A percentile compares a stretch with the other conserved stretches of the same genome.
These are phyloP conservation scores for Russula olivacea DNA, from an alignment of 768 basidiomycete species.

Conservation along the genomic window DNA sequence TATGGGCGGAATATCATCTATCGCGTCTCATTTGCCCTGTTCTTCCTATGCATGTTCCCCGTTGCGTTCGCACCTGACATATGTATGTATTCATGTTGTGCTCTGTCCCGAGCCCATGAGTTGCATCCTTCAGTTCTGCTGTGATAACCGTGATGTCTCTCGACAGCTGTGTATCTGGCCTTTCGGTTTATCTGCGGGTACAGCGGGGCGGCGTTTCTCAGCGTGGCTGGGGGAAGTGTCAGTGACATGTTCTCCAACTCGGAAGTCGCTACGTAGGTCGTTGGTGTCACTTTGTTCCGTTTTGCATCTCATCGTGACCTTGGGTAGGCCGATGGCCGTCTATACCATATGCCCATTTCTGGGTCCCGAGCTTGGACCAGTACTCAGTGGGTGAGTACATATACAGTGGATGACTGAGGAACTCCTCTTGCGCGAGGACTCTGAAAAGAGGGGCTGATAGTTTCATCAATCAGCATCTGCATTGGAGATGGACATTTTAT, in stretches of 20 bases:
- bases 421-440: not conserved
- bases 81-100: conserved; percentile 35
- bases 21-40: conserved; percentile 49
- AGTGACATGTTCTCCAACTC: conserved; percentile 51
- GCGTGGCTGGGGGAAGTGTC: conserved; percentile 56
- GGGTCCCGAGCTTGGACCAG: conserved; percentile 51
- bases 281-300: not conserved
- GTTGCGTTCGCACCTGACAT: conserved; percentile 68
- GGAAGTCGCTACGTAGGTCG: conserved; percentile 53
- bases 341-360: conserved; percentile 52
- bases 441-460: not conserved
- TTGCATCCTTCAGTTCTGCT: not conserved
- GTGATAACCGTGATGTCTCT: conserved; percentile 24
- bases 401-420: not conserved
- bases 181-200: conserved; percentile 55
- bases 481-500: conserved; percentile 78
- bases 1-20: conserved; percentile 65
- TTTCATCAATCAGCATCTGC: conserved; percentile 37
- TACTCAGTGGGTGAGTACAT: conserved; percentile 49
- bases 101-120: not conserved
- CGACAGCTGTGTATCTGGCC: conserved; percentile 49
- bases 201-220: conserved; percentile 51
- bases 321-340: conserved; percentile 48
- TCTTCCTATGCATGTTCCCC: conserved; percentile 62
- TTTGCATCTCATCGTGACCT: not conserved